Evolutionary conservation across 805 yeast genomes (phyloP).

Genomic region (Cyberlindnera maritima): DNA sequence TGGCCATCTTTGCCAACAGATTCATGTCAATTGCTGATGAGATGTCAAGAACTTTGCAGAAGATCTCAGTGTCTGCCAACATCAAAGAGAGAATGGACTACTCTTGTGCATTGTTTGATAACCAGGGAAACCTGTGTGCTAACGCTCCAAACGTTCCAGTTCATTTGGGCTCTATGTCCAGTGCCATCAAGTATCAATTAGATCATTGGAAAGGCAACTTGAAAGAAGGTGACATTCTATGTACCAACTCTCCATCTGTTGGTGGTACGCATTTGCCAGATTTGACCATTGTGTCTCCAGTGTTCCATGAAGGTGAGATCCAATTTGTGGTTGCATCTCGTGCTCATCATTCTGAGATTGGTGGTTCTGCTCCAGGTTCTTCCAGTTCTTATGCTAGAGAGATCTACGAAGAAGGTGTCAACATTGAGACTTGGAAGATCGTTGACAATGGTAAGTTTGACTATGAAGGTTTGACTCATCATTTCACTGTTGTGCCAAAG

Average conservation of each 20-base stretch:
- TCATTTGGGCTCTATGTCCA: constrained; percentile 46
- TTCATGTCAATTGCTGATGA: constrained; percentile 51
- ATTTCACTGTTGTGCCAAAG: constrained; percentile 46
- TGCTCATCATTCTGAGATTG: constrained; percentile 95
- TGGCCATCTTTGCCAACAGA: constrained; percentile 44
- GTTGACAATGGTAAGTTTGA: constrained; percentile 49
- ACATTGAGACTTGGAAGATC: constrained; percentile 50
- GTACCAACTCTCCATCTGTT: constrained; percentile 41
- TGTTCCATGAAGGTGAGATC: constrained; percentile 43
- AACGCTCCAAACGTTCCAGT: constrained; percentile 49
- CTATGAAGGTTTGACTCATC: constrained; percentile 45
- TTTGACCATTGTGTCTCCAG: constrained; percentile 58
- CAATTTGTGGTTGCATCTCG: constrained; percentile 55
- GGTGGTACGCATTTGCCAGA: constrained; percentile 50
- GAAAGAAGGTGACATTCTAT: constrained; percentile 42
- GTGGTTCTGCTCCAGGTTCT: constrained; percentile 58
- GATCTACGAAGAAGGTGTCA: constrained; percentile 55
- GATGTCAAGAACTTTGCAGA: constrained; percentile 45
- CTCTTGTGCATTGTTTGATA: constrained; percentile 47
- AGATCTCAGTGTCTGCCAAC: constrained; percentile 42
- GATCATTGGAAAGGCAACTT: constrained; percentile 38
- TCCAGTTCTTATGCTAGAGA: constrained; percentile 54
- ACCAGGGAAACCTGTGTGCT: constrained; percentile 41
- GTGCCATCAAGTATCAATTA: constrained; percentile 37
- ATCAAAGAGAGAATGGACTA: constrained; percentile 48